A percentile compares a stretch with the other conserved stretches of the same genome.
Evolutionary conservation across 106 monocot species (phyloP).

Genomic region (Dendrobium huoshanense): DNA sequence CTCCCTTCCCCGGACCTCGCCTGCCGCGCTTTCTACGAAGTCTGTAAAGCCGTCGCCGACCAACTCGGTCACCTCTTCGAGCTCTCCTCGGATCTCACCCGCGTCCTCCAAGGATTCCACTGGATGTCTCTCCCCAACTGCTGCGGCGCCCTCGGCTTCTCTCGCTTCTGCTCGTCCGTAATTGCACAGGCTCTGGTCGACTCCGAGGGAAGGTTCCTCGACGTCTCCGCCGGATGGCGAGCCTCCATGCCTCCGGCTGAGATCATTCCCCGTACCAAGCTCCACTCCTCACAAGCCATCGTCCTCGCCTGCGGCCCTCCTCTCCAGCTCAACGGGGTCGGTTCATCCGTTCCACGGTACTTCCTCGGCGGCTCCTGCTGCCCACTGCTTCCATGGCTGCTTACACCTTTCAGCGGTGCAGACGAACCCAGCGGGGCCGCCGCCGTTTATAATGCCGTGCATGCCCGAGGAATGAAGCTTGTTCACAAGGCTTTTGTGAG

Average conservation of each 20-base stretch:
- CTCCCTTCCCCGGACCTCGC: constrained; percentile 37
- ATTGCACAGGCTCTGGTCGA: constrained; percentile 68
- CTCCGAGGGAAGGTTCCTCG: constrained; percentile 71
- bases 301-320: constrained; percentile 12
- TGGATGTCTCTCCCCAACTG: constrained; percentile 54
- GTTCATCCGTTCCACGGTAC: constrained; percentile 25
- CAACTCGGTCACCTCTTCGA: constrained; percentile 49
- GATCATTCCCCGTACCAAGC: constrained; percentile 41
- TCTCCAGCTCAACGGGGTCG: constrained; percentile 11
- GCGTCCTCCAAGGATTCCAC: constrained; percentile 42
- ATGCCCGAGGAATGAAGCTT: constrained; percentile 52
- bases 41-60: constrained; percentile 38
- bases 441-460: constrained; percentile 51
- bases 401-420: constrained; percentile 41
- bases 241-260: constrained; percentile 41
- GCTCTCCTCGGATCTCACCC: constrained; percentile 27
- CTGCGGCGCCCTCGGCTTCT: constrained; percentile 54
- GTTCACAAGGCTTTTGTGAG: constrained; percentile 31
- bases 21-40: constrained; percentile 68
- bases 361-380: constrained; percentile 61
- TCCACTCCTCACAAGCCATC: constrained; percentile 15
- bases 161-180: constrained; percentile 31
- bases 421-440: background rate
- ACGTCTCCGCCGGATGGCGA: constrained; percentile 77
- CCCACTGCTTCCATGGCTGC: constrained; percentile 77